Conservation (phyloP, 176 grass and related monocot genomes). For the Tillandsia fasciculata region DNA sequence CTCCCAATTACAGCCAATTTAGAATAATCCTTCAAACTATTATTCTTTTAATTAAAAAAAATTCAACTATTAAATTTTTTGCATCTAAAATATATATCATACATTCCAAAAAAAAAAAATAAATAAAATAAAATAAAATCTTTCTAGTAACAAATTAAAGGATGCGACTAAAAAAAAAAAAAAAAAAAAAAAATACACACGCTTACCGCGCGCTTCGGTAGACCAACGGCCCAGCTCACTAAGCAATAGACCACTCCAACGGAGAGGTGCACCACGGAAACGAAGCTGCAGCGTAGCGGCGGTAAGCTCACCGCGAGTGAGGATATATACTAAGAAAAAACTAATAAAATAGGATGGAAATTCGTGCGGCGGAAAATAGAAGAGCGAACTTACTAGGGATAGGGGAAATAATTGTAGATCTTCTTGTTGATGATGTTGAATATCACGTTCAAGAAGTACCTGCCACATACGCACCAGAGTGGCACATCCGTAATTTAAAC, state of each 20-base stretch:
- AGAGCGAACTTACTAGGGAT: slow-evolving; percentile 73
- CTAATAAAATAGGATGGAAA: too few species aligned
- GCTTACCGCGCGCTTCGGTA: slow-evolving; percentile 95
- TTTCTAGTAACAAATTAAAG: neutral
- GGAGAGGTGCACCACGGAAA: slow-evolving; percentile 68
- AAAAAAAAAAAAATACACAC: too few species aligned
- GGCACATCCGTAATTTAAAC: slow-evolving; percentile 11
- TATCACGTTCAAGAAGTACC: slow-evolving; percentile 98
- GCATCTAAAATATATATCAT: too few species aligned
- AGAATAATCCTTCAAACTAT: too few species aligned
- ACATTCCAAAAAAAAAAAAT: too few species aligned
- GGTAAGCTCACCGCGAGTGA: slow-evolving; percentile 1
- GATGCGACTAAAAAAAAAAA: neutral
- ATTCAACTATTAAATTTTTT: too few species aligned
- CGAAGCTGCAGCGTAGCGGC: slow-evolving; percentile 46
- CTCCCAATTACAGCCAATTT: too few species aligned
- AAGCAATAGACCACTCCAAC: slow-evolving; percentile 80
- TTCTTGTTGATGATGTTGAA: slow-evolving; percentile 99
- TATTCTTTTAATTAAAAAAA: too few species aligned
- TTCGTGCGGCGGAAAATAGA: neutral
- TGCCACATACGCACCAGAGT: slow-evolving; percentile 12
- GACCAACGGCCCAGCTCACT: slow-evolving; percentile 62
- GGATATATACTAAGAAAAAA: neutral
- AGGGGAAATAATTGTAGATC: slow-evolving; percentile 99
- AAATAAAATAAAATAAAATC: too few species aligned